Evolutionary conservation across 2,329 filamentous ascomycete genomes (phyloP).

Genomic region (Chaetomiaceae sp.): DNA sequence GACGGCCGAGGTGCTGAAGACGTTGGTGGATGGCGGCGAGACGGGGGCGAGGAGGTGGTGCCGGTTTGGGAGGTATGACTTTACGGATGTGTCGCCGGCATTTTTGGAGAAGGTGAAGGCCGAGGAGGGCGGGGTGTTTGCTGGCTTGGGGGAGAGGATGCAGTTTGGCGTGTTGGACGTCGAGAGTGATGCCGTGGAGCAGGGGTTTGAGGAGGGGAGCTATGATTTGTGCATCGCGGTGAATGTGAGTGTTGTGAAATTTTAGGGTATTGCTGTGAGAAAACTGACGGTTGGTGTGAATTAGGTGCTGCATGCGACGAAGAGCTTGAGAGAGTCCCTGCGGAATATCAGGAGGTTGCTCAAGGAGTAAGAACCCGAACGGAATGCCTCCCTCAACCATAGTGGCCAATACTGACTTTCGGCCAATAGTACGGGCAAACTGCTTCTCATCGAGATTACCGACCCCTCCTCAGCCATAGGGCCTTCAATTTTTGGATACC

Average conservation of each 20-base stretch:
- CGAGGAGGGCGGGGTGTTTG: constrained; percentile 17
- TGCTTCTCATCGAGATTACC: constrained; percentile 27
- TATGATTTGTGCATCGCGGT: constrained; percentile 37
- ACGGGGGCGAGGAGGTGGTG: background rate
- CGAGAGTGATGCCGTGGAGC: constrained; percentile 26
- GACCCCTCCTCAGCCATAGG: background rate
- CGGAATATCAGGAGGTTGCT: no score
- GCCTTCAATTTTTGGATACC: constrained; percentile 21
- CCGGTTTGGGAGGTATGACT: constrained; percentile 6
- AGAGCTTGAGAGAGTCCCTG: no score
- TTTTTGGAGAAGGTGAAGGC: constrained; percentile 30
- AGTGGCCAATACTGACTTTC: no score
- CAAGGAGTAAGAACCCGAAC: no score
- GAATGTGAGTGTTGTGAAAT: no score
- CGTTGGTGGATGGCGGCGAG: background rate
- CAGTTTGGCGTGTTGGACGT: constrained; percentile 31
- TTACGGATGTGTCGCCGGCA: constrained; percentile 14
- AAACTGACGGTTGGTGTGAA: no score
- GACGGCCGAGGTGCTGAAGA: constrained; percentile 25
- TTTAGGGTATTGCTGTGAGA: no score
- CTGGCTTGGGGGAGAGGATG: constrained; percentile 20
- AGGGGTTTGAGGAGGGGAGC: constrained; percentile 29
- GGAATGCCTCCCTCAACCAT: no score
- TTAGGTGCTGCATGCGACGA: constrained; percentile 33
- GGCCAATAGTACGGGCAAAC: no score